Evolutionary conservation across 768 basidiomycete species (phyloP), one percentile per base, ranked within the genome.

Genomic region (Dentipellis fragilis): DNA sequence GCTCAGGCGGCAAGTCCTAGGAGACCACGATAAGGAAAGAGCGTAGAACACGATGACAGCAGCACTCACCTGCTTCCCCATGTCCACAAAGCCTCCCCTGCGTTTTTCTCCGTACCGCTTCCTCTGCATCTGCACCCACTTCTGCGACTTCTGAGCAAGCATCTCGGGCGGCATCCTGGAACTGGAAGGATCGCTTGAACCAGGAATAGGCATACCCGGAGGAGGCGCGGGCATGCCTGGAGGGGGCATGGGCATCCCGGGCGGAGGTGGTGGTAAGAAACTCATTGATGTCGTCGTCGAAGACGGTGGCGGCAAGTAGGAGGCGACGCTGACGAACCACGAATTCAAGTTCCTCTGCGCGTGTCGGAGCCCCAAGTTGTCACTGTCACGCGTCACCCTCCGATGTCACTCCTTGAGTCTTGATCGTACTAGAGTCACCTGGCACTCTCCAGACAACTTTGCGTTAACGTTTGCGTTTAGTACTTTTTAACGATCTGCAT

Each of bases 61-160:
- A 9, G 14, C 4, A 67, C 81, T 64, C 65, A 93, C 87, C 82
- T 89, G 87, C 71, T 96, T 93, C 58, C 92, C 91, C 82, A 91
- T 88, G 66, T 93, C 92, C 58, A 93, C 84, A 65, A 82, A 92
- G 35, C 88, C 91, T 35, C 89, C 89, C 69, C 84, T 90, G 59
- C 90, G 76, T 76, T 89, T 93, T 74, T 88, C 90, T 54, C 92
- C 92, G 61, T 92, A 96, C 57, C 93, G 80, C 71, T 87, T 93
- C 72, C 78, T 85, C 74, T 95, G 93, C 85, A 93, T 88, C 64
- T 90, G 87, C 54, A 89, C 75, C 93, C 93, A 98, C 77, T 98
- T 98, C 74, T 92, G 85, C 38, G 90, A 85, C 75, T 98, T 99
- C 71, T 89, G 85, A 37, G 85, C 83, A 63, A 98, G 79, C 59